Conservation (phyloP, 1,284 basidiomycete genomes). For the Apiotrichum veenhuisii region DNA sequence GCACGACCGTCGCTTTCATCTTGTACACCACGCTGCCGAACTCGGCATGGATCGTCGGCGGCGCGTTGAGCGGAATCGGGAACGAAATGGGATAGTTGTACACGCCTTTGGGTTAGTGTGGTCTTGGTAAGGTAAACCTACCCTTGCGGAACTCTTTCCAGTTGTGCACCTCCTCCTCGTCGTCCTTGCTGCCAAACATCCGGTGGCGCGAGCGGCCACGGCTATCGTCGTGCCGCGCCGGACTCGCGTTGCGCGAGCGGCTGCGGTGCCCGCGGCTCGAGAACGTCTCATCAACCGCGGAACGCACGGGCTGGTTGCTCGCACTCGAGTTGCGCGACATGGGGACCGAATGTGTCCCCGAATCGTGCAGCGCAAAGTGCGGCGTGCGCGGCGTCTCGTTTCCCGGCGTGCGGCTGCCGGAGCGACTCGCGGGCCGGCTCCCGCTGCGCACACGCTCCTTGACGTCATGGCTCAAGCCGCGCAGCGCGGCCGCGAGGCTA, state of each 20-base stretch:
- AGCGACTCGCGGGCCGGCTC: constrained; percentile 6
- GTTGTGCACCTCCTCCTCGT: constrained; percentile 54
- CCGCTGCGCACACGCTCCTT: constrained; percentile 34
- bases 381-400: constrained; percentile 8
- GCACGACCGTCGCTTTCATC: constrained; percentile 76
- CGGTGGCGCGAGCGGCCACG: constrained; percentile 43
- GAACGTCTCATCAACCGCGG: constrained; percentile 16
- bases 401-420: constrained; percentile 11
- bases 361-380: constrained; percentile 7
- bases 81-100: constrained; percentile 95
- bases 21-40: constrained; percentile 77
- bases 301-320: not conserved
- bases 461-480: constrained; percentile 46
- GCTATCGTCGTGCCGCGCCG: constrained; percentile 25
- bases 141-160: constrained; percentile 92
- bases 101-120: constrained; percentile 57
- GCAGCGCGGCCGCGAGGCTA: constrained; percentile 46
- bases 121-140: constrained; percentile 37
- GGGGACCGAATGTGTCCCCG: constrained; percentile 2
- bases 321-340: constrained; percentile 12
- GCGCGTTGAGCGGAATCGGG: constrained; percentile 72
- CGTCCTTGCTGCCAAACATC: constrained; percentile 52
- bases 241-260: constrained; percentile 22
- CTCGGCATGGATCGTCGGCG: constrained; percentile 73
- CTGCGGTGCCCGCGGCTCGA: constrained; percentile 16